Percentiles rank a stretch among this genome's conserved stretches.
phyloP scores from a whole-genome alignment of 140 eudicot species.

The Stevia rebaudiana region DNA sequence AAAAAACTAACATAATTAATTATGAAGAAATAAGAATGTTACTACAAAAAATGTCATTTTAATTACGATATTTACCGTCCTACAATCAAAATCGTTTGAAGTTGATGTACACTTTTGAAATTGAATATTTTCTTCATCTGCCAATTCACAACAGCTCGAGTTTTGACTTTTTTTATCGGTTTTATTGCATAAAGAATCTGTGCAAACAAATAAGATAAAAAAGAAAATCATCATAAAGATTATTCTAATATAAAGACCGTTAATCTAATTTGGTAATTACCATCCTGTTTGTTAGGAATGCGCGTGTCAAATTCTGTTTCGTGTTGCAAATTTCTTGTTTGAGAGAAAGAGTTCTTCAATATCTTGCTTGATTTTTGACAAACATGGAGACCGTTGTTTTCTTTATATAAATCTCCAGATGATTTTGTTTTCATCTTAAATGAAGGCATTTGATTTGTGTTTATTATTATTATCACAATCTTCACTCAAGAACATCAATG shows the following conservation, averaged over 20 bases:
- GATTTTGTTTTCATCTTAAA: conserved; percentile 84
- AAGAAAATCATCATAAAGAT: conserved; percentile 3
- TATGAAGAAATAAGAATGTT: neutral
- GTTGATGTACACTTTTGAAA: conserved; percentile 18
- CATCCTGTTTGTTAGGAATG: conserved; percentile 39
- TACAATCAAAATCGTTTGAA: conserved; percentile 1
- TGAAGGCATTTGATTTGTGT: conserved; percentile 85
- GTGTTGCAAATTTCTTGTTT: conserved; percentile 33
- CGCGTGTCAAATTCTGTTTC: conserved; percentile 31
- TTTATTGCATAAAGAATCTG: conserved; percentile 36
- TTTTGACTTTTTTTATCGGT: conserved; percentile 35
- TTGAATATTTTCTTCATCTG: conserved; percentile 30
- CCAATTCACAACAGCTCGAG: conserved; percentile 28
- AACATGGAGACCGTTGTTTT: conserved; percentile 62
- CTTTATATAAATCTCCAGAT: conserved; percentile 50
- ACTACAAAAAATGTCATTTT: neutral
- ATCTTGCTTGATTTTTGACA: conserved; percentile 70
- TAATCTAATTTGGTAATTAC: conserved; percentile 30
- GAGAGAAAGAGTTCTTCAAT: conserved; percentile 52
- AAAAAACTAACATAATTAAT: neutral
- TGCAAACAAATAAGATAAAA: conserved; percentile 16
- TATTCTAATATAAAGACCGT: too few relatives aligned
- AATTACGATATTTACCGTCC: neutral
- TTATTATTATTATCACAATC: conserved; percentile 25
- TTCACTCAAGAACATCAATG: conserved; percentile 36